Evolutionary conservation across 1,284 basidiomycete genomes (phyloP), one percentile per base, ranked within the genome.

Genomic region (Cryptococcus amylolentus): DNA sequence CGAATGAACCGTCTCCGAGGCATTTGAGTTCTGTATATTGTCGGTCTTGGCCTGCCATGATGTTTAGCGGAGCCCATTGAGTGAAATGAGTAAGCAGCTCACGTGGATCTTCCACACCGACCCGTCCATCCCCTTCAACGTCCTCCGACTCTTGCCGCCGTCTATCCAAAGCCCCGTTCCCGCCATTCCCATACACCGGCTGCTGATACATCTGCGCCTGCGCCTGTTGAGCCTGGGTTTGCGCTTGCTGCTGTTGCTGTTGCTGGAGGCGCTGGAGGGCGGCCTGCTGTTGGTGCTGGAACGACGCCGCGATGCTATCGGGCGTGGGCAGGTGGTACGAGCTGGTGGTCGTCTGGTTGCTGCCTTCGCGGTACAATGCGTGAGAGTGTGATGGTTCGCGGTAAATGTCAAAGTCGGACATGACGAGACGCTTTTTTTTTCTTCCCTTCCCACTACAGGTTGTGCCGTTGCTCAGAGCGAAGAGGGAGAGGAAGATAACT

Each of bases 1-100:
- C 95, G 73, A 99, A 97, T 6, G 92, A 95, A 55, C 93, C 93
- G 77, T 96, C 93, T 51, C 93, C 93, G 74, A 97, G 84, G 62
- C 88, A 87, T 80, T 95, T 95, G 80, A 95, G 67, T 23, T 81
- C 77, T 14, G 80, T 81, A 63, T 82, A 83, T 3, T 69, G 68
- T 23, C 81, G 72, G 53, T 76, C 74, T 4, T 66, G 65, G 39
- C 68, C 73, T 76, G 51, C 14, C 23, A 9, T 48, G 13, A 4
- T 35, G 13, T 27, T 52, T 42, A 57, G 54, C n/a, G 38, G 38
- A 47, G 16, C 18, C 51, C 8, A 31, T 3, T 45, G 13, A 12
- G 23, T 5, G 13, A 42, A 16, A 41, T 45, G 13, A 28, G 14
- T n/a, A 12, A 14, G 40, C 4, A 18, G 70, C 72, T 65, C 55